Base-by-base conservation (phyloP, 495 filamentous ascomycete genomes). In the Aeminium ludgeri region DNA sequence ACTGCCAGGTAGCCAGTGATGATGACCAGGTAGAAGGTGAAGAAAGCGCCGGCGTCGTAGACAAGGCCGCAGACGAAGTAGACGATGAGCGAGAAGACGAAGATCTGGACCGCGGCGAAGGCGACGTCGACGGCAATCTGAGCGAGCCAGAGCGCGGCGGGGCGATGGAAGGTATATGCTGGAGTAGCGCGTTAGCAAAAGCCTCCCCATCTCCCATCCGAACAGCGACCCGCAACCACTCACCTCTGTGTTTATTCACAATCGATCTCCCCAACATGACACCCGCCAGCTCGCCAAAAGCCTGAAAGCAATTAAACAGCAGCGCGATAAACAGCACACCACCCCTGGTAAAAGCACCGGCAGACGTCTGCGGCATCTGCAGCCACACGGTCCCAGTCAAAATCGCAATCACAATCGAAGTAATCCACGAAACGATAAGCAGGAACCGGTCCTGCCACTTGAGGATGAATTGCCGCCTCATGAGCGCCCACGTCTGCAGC, bases 391-490 rank as follows among this genome's bases (percentile, higher is more conserved):
- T 86, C 36, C 82, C 82, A 2, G 83, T 60, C 8, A 87, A 69
- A 41, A 86, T 76, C 10, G 78, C 81, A 51, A 87, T 78, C 30
- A 77, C 61, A 33, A 83, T 77, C 45, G 72, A 74, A 5, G 82
- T 79, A 32, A 78, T 58, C 80, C 81, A 89, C 15, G 74, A 78
- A 18, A 86, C 73, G 10, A 66, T 63, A n/a, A 86, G 61, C 2
- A 70, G 70, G 50, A 86, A 80, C 36, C 77, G 78, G 52, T 92
- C 83, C 52, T 86, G 81, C 70, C 78, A 80, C 59, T 86, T 87
- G 47, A 87, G 72, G 20, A 80, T 62, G 54, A 80, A 87, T 53
- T 92, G 84, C 1, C 83, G 69, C 50, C 83, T 75, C 69, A 83
- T 80, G 40, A 89, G 51, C 5, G 80, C 77, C 80, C 79, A 86